Conservation (phyloP, 2,329 filamentous ascomycete species). For the Emydomyces testavorans region DNA sequence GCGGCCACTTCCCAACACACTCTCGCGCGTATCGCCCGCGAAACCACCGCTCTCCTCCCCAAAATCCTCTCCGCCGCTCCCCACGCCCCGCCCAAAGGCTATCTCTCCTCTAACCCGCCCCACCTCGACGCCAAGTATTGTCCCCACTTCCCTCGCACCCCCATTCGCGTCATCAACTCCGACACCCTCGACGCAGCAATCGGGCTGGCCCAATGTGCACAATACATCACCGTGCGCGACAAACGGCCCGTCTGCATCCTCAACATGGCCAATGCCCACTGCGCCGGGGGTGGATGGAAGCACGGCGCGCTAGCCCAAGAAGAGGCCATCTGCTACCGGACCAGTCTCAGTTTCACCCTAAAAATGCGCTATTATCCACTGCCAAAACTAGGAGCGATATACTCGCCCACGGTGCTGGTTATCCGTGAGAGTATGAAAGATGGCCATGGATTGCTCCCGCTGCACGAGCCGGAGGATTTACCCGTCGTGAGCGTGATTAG, state of each 20-base stretch:
- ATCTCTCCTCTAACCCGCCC: slow-evolving; percentile 30
- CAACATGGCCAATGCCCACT: slow-evolving; percentile 52
- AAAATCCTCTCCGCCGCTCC: slow-evolving; percentile 38
- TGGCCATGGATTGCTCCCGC: slow-evolving; percentile 39
- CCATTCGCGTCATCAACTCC: slow-evolving; percentile 43
- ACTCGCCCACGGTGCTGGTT: slow-evolving; percentile 50
- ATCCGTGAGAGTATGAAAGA: slow-evolving; percentile 42
- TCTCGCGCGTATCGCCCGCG: slow-evolving; percentile 37
- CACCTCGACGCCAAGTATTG: slow-evolving; percentile 35
- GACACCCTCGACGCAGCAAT: slow-evolving; percentile 50
- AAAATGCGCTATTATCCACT: slow-evolving; percentile 44
- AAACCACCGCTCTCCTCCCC: slow-evolving; percentile 41
- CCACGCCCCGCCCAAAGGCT: slow-evolving; percentile 30
- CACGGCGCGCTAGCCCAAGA: slow-evolving; percentile 55
- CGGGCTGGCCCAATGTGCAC: slow-evolving; percentile 21
- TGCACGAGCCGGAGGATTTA: slow-evolving; percentile 26
- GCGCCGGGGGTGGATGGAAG: slow-evolving; percentile 53
- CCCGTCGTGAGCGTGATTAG: slow-evolving; percentile 50
- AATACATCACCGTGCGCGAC: slow-evolving; percentile 21
- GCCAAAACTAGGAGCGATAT: slow-evolving; percentile 41
- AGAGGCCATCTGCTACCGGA: slow-evolving; percentile 56
- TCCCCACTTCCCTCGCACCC: slow-evolving; percentile 29
- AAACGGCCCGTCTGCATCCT: slow-evolving; percentile 45
- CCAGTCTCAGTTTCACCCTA: slow-evolving; percentile 34
- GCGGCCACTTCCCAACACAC: slow-evolving; percentile 1